Evolutionary conservation across 805 yeast genomes (phyloP).

Genomic region (Yamadazyma akitaensis): DNA sequence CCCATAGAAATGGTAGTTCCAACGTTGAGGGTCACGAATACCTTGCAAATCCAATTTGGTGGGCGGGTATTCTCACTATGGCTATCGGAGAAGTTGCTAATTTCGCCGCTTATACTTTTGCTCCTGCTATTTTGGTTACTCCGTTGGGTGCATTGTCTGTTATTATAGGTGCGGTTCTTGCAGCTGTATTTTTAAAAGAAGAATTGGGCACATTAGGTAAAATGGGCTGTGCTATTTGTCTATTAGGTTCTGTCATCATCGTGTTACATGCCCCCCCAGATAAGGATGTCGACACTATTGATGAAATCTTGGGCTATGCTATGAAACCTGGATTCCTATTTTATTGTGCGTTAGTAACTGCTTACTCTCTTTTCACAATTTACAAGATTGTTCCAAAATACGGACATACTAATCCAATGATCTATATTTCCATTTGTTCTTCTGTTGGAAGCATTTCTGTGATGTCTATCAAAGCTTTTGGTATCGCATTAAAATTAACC

Average conservation of each 20-base stretch:
- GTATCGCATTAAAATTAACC: constrained; percentile 84
- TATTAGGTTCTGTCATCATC: constrained; percentile 83
- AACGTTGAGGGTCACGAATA: constrained; percentile 73
- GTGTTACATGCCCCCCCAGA: constrained; percentile 94
- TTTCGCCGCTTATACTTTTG: constrained; percentile 93
- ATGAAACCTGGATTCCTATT: constrained; percentile 70
- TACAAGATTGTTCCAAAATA: constrained; percentile 77
- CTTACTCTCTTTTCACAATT: constrained; percentile 73
- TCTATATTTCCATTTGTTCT: constrained; percentile 85
- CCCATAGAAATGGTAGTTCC: constrained; percentile 52
- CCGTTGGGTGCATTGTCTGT: constrained; percentile 90
- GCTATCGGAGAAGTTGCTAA: constrained; percentile 89
- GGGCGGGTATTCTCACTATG: constrained; percentile 90
- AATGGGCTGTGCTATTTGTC: constrained; percentile 89
- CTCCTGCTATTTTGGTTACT: constrained; percentile 89
- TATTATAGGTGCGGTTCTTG: constrained; percentile 87
- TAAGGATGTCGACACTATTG: constrained; percentile 82
- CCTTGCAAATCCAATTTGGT: constrained; percentile 84
- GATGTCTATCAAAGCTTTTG: constrained; percentile 90
- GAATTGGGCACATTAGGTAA: constrained; percentile 85
- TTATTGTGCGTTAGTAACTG: constrained; percentile 60
- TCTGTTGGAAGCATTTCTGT: constrained; percentile 88
- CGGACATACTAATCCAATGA: constrained; percentile 81
- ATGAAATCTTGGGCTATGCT: constrained; percentile 80
- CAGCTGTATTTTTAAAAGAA: constrained; percentile 79